These are phyloP conservation scores for Phellopilus nigrolimitatus DNA, from an alignment of 1,284 basidiomycete genomes.

Conservation along the genomic window DNA sequence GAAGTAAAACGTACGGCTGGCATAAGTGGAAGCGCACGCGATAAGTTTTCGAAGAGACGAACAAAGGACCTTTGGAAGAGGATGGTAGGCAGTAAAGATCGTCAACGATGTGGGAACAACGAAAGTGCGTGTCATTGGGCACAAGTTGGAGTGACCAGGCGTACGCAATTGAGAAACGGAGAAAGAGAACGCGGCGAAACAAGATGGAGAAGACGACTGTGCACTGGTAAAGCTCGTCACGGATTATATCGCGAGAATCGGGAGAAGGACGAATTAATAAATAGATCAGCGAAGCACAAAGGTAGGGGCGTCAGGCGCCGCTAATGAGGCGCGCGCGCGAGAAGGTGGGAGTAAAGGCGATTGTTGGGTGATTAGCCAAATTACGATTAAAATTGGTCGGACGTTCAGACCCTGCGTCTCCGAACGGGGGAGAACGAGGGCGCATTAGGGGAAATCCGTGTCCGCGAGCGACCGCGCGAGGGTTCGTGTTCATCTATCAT, in stretches of 20 bases:
- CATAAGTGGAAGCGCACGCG: neutral
- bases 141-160: neutral
- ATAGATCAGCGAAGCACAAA: neutral
- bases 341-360: neutral
- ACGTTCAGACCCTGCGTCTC: constrained; percentile 5
- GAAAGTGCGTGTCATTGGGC: neutral
- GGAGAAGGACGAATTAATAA: constrained; percentile 5
- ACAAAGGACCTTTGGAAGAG: neutral
- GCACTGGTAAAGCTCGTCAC: too few relatives aligned
- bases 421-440: constrained; percentile 9
- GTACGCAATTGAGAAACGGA: too few relatives aligned
- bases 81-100: neutral
- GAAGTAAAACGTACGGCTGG: neutral
- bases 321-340: too few relatives aligned
- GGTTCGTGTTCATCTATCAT: constrained; percentile 9
- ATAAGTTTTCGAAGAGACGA: neutral
- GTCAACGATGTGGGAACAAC: neutral
- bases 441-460: constrained; percentile 11
- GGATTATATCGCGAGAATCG: neutral
- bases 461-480: constrained; percentile 16
- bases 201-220: too few relatives aligned
- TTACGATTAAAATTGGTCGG: neutral
- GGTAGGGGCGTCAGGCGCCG: too few relatives aligned
- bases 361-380: neutral
- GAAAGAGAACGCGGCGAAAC: too few relatives aligned